A percentile compares a stretch with the other conserved stretches of the same genome.
Conservation (phyloP, 257 asterid species). For the Nicotiana tabacum region DNA sequence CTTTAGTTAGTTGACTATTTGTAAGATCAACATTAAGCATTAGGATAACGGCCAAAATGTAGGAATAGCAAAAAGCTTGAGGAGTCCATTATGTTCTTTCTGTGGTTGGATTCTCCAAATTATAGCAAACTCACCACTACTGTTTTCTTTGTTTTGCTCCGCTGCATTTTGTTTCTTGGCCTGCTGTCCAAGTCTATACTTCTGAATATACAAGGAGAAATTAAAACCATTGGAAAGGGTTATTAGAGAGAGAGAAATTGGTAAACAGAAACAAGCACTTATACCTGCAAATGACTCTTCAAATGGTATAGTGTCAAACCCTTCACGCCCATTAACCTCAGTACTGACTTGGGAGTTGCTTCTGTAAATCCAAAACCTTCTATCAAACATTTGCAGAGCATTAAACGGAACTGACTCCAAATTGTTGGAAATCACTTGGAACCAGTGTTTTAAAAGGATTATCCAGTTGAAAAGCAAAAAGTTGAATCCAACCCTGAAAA, state of each 20-base stretch:
- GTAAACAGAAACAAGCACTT: not conserved
- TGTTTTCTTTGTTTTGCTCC: constrained; percentile 36
- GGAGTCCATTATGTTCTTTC: not conserved
- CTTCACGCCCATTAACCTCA: constrained; percentile 83
- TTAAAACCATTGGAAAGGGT: not conserved
- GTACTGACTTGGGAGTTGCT: constrained; percentile 91
- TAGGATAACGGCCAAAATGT: not conserved
- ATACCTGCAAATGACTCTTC: constrained; percentile 89
- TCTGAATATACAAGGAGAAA: constrained; percentile 34
- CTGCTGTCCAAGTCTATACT: constrained; percentile 83
- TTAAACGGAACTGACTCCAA: not conserved
- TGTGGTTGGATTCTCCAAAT: not conserved
- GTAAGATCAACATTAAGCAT: not conserved
- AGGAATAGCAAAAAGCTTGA: not conserved
- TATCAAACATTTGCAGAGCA: not conserved
- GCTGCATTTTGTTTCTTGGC: constrained; percentile 42
- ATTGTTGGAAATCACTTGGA: not conserved
- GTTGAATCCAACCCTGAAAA: not conserved
- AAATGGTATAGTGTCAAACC: constrained; percentile 82
- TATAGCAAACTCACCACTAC: constrained; percentile 35
- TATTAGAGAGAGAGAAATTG: not conserved
- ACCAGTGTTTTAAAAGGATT: no score
- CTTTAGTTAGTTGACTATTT: not conserved
- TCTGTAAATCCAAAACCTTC: constrained; percentile 42
- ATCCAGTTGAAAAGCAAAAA: not conserved